phyloP scores from a whole-genome alignment of 1,139 yeast genomes.

The Kurtzmaniella quercitrusa region DNA sequence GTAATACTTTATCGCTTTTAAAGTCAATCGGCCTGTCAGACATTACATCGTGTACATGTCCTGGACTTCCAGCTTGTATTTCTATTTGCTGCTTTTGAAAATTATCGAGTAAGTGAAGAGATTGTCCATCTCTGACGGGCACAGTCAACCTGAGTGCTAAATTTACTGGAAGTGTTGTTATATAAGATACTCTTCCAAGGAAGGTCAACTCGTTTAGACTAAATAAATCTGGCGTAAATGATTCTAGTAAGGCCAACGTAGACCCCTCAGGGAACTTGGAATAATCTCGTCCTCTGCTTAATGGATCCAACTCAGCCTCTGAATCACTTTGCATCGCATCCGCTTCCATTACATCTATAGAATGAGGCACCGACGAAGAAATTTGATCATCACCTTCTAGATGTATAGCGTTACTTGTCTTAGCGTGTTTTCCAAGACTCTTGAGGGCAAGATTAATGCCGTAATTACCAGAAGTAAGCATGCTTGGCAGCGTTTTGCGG shows the following conservation, averaged over 20 bases:
- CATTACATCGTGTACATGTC: background rate
- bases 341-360: background rate
- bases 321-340: background rate
- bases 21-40: slow-evolving; percentile 13
- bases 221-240: background rate
- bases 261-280: background rate
- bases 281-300: background rate
- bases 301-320: background rate
- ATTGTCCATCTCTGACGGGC: slow-evolving; percentile 38
- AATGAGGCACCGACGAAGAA: background rate
- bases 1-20: slow-evolving; percentile 14
- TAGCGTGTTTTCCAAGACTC: slow-evolving; percentile 29
- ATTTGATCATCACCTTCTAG: background rate
- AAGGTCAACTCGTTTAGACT: slow-evolving; percentile 4
- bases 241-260: background rate
- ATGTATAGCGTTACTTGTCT: background rate
- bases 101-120: slow-evolving; percentile 8
- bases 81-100: slow-evolving; percentile 2
- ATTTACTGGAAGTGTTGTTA: slow-evolving; percentile 41
- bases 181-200: slow-evolving; percentile 15
- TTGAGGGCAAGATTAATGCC: slow-evolving; percentile 31
- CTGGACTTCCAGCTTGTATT: background rate
- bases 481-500: slow-evolving; percentile 26
- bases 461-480: slow-evolving; percentile 29
- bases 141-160: slow-evolving; percentile 41